phyloP scores from a whole-genome alignment of 2,329 filamentous ascomycete genomes.

The Verruconis gallopava region DNA sequence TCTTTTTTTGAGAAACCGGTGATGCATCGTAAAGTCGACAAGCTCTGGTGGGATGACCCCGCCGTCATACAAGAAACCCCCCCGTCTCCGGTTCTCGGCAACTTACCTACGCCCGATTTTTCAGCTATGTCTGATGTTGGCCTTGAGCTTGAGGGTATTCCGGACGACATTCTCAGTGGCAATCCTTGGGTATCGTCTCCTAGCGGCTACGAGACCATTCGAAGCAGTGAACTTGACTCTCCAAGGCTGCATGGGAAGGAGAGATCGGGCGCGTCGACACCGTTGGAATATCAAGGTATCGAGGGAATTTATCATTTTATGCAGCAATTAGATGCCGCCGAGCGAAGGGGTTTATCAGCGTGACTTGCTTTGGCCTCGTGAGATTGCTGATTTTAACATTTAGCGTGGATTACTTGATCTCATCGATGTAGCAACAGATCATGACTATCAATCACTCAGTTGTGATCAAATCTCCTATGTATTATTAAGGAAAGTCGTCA shows the following conservation, averaged over 20 bases:
- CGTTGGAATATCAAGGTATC: constrained; percentile 47
- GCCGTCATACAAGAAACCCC: constrained; percentile 6
- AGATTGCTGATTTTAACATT: too few species aligned
- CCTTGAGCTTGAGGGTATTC: constrained; percentile 23
- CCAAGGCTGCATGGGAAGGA: constrained; percentile 17
- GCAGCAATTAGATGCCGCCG: constrained; percentile 45
- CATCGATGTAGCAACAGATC: too few species aligned
- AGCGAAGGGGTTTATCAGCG: not conserved
- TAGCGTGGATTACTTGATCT: too few species aligned
- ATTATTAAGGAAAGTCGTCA: too few species aligned
- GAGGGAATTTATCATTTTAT: constrained; percentile 56
- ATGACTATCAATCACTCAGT: too few species aligned
- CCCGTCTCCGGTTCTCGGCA: not conserved
- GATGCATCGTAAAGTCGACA: constrained; percentile 9
- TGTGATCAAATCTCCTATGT: too few species aligned
- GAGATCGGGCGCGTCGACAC: constrained; percentile 16
- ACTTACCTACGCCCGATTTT: constrained; percentile 1
- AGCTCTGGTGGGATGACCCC: constrained; percentile 14
- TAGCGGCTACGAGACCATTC: constrained; percentile 45
- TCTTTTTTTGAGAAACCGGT: constrained; percentile 32
- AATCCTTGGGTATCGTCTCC: constrained; percentile 43
- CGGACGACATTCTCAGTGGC: constrained; percentile 23
- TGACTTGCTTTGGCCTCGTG: too few species aligned
- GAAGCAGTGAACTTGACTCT: constrained; percentile 37
- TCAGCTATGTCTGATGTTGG: constrained; percentile 26